phyloP scores from a whole-genome alignment of 1,284 basidiomycete genomes.

The Puccinia triticina region DNA sequence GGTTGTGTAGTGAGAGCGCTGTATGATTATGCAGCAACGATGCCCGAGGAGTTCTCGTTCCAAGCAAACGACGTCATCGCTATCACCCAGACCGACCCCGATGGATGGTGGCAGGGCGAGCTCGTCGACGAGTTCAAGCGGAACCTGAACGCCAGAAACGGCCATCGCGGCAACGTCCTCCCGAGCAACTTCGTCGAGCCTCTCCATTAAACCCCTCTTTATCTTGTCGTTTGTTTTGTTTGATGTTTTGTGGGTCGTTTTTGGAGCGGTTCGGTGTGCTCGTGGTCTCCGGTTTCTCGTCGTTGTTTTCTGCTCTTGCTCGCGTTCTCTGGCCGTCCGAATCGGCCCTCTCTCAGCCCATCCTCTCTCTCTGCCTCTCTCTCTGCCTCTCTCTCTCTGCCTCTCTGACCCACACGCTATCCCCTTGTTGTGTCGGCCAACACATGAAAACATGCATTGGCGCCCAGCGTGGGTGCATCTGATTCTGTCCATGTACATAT shows the following conservation, averaged over 20 bases:
- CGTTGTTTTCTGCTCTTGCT: no score
- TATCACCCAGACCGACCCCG: slow-evolving; percentile 84
- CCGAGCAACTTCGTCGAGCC: slow-evolving; percentile 77
- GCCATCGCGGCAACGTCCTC: slow-evolving; percentile 71
- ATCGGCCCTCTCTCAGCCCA: no score
- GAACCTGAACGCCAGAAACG: background rate
- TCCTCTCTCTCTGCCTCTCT: no score
- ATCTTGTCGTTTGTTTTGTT: background rate
- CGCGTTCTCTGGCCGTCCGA: no score
- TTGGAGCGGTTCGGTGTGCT: background rate
- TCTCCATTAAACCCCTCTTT: background rate
- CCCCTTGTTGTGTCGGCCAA: no score
- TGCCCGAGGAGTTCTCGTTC: slow-evolving; percentile 83
- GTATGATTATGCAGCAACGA: slow-evolving; percentile 85
- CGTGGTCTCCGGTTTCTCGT: no score
- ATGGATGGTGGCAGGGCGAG: slow-evolving; percentile 88
- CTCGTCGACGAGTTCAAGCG: slow-evolving; percentile 81
- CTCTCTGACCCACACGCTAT: no score
- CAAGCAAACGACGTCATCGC: slow-evolving; percentile 88
- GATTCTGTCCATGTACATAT: no score
- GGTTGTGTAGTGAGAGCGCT: slow-evolving; percentile 75
- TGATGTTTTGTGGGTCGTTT: background rate
- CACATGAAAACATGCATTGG: no score
- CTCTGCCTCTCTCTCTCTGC: no score
- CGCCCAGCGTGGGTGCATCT: no score